Conservation (phyloP, 164 flowering plant genomes). For the Vitis rupestris region DNA sequence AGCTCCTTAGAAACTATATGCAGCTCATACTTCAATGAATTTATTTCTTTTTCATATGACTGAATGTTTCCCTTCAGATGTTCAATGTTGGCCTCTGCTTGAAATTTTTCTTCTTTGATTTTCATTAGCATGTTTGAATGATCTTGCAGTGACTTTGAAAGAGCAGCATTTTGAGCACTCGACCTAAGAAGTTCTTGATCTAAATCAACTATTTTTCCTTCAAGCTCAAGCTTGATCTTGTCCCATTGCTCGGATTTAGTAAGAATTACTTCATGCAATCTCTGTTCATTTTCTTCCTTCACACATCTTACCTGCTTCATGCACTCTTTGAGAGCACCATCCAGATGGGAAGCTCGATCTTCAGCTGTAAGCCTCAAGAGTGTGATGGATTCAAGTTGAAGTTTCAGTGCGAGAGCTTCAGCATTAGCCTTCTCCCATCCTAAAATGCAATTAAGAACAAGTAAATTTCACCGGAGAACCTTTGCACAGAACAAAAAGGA, state of each 20-base stretch:
- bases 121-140: conserved; percentile 15
- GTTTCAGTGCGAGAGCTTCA: conserved; percentile 47
- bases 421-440: conserved; percentile 85
- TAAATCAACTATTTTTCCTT: conserved; percentile 19
- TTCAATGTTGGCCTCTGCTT: conserved; percentile 16
- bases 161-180: conserved; percentile 22
- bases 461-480: too few species aligned
- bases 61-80: conserved; percentile 9
- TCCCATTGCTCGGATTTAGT: conserved; percentile 38
- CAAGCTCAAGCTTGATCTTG: conserved; percentile 32
- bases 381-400: conserved; percentile 53
- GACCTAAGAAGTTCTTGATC: conserved; percentile 17
- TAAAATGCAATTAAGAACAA: conserved; percentile 7
- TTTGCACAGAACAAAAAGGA: too few species aligned
- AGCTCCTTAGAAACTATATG: conserved; percentile 13
- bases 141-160: conserved; percentile 20
- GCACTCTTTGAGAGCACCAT: conserved; percentile 31
- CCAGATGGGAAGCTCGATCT: conserved; percentile 36
- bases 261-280: conserved; percentile 15
- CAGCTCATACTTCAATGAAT: conserved; percentile 15
- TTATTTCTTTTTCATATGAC: conserved; percentile 15
- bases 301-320: conserved; percentile 22
- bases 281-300: conserved; percentile 23
- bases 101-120: conserved; percentile 9
- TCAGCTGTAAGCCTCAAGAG: conserved; percentile 51